Evolutionary conservation across 2,329 filamentous ascomycete genomes (phyloP).

Genomic region (Calonectria hongkongensis): DNA sequence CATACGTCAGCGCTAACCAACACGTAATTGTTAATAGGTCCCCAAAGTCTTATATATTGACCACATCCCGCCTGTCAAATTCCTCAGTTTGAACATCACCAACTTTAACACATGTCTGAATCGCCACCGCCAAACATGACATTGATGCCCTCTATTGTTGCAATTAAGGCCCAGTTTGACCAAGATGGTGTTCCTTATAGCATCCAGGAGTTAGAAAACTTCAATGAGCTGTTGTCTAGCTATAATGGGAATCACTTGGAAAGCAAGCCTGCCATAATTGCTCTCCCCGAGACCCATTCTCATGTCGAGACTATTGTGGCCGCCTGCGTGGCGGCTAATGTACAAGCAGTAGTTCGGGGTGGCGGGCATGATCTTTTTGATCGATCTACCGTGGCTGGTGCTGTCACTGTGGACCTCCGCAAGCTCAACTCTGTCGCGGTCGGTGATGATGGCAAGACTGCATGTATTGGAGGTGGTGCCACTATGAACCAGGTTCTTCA

Average conservation of each 20-base stretch:
- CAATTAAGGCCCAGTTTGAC: neutral
- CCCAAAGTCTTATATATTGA: neutral
- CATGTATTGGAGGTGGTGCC: constrained; percentile 29
- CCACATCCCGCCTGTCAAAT: neutral
- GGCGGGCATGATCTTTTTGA: constrained; percentile 41
- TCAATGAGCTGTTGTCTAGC: constrained; percentile 5
- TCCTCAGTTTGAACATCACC: too few relatives aligned
- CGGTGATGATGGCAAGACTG: constrained; percentile 5
- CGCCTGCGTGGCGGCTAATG: neutral
- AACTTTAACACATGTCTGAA: neutral
- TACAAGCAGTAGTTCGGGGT: constrained; percentile 28
- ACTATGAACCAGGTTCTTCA: constrained; percentile 26
- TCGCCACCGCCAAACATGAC: neutral
- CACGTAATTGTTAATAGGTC: neutral
- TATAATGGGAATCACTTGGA: neutral
- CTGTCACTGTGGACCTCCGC: constrained; percentile 35
- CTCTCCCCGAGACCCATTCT: neutral
- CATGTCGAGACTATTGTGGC: constrained; percentile 2
- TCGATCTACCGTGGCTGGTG: constrained; percentile 27
- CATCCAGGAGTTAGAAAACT: neutral
- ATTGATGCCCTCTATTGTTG: neutral
- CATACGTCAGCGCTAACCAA: constrained; percentile 2
- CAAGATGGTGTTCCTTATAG: neutral
- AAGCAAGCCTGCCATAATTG: neutral
- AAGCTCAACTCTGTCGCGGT: constrained; percentile 18